These are phyloP conservation scores for Pseudozyma sp. DNA, from an alignment of 1,284 basidiomycete species.

Conservation along the genomic window DNA sequence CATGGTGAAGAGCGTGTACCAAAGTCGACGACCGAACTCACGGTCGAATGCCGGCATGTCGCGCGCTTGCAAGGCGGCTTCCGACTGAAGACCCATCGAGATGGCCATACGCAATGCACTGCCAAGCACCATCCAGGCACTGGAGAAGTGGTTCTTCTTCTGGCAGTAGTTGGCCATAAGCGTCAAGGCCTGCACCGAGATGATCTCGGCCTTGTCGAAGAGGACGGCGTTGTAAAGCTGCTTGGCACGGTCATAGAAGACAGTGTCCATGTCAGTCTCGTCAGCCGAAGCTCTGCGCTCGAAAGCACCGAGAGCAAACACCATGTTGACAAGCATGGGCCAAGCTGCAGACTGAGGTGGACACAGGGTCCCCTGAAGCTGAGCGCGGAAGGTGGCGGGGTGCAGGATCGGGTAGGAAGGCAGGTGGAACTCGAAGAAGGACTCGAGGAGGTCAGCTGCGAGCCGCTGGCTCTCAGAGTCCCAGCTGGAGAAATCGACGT, in stretches of 20 bases:
- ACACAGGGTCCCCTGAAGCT: slow-evolving; percentile 39
- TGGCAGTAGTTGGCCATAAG: slow-evolving; percentile 54
- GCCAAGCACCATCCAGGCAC: slow-evolving; percentile 53
- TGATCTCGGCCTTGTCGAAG: slow-evolving; percentile 49
- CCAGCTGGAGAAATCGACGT: slow-evolving; percentile 36
- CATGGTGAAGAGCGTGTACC: slow-evolving; percentile 53
- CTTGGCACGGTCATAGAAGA: slow-evolving; percentile 46
- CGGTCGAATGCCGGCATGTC: slow-evolving; percentile 43
- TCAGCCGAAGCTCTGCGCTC: slow-evolving; percentile 38
- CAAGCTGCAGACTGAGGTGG: slow-evolving; percentile 35
- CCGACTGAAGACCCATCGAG: slow-evolving; percentile 47
- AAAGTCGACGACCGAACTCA: slow-evolving; percentile 46
- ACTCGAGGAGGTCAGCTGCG: slow-evolving; percentile 36
- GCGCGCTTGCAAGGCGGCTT: slow-evolving; percentile 38
- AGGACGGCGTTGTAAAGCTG: slow-evolving; percentile 43
- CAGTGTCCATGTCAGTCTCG: slow-evolving; percentile 30
- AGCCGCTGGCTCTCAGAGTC: slow-evolving; percentile 33
- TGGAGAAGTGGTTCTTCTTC: slow-evolving; percentile 48
- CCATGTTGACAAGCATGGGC: slow-evolving; percentile 56
- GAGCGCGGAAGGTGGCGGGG: slow-evolving; percentile 49
- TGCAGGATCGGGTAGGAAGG: slow-evolving; percentile 51
- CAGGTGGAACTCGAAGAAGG: slow-evolving; percentile 51
- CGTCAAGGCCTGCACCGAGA: slow-evolving; percentile 46
- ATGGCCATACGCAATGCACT: slow-evolving; percentile 53
- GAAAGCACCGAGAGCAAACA: slow-evolving; percentile 49